A percentile compares a stretch with the other conserved stretches of the same genome.
Evolutionary conservation across 208 protist genomes (phyloP).

Genomic region (Herpetomonas tarakana): DNA sequence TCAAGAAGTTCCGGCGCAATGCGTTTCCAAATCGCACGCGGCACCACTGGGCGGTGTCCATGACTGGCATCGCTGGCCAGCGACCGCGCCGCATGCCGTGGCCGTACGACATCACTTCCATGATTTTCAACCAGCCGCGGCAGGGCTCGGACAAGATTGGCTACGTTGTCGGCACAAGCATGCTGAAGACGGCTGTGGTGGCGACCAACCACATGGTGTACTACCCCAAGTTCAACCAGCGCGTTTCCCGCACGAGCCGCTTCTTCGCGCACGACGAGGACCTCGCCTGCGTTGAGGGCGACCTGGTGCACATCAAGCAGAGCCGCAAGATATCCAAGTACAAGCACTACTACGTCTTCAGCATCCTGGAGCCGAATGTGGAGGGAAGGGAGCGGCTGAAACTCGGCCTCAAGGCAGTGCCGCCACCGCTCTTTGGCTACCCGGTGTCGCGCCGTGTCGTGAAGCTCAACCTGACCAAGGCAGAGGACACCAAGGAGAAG

Average conservation of each 20-base stretch:
- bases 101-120: slow-evolving; percentile 90
- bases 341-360: slow-evolving; percentile 94
- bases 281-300: slow-evolving; percentile 90
- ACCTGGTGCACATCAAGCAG: slow-evolving; percentile 92
- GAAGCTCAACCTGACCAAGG: slow-evolving; percentile 90
- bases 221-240: slow-evolving; percentile 93
- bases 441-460: slow-evolving; percentile 87
- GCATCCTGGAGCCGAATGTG: slow-evolving; percentile 90
- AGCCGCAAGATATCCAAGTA: slow-evolving; percentile 92
- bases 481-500: slow-evolving; percentile 86
- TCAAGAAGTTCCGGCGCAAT: slow-evolving; percentile 88
- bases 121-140: slow-evolving; percentile 91
- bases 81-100: slow-evolving; percentile 90
- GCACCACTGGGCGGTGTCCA: slow-evolving; percentile 89
- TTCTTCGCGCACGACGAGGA: slow-evolving; percentile 93
- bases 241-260: slow-evolving; percentile 86
- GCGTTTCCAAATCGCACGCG: slow-evolving; percentile 90
- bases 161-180: slow-evolving; percentile 91
- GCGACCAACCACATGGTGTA: slow-evolving; percentile 92
- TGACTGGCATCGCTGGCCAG: slow-evolving; percentile 83
- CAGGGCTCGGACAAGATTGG: slow-evolving; percentile 92
- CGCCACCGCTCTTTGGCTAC: slow-evolving; percentile 88
- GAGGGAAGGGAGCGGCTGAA: slow-evolving; percentile 90
- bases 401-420: slow-evolving; percentile 84
- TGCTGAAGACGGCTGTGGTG: slow-evolving; percentile 91